Percentiles rank a stretch among this genome's conserved stretches.
Evolutionary conservation across 768 basidiomycete species (phyloP).

Genomic region (Hericium coralloides): DNA sequence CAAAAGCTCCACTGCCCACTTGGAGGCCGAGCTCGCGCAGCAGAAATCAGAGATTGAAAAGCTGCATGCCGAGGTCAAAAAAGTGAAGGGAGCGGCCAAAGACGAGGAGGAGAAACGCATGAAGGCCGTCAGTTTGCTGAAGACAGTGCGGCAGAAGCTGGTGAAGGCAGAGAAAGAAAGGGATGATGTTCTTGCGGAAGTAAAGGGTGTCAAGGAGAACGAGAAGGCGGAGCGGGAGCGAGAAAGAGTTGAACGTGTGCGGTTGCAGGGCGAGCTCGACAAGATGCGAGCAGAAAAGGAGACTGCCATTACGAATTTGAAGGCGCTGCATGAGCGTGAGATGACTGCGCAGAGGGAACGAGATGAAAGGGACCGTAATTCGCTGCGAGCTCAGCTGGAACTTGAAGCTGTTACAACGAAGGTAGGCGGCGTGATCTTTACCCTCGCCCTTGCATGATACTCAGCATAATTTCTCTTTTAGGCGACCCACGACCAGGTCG

Average conservation of each 20-base stretch:
- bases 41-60: constrained; percentile 47
- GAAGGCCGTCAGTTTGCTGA: constrained; percentile 87
- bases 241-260: constrained; percentile 38
- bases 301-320: constrained; percentile 48
- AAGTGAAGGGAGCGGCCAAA: constrained; percentile 53
- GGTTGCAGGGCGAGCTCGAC: constrained; percentile 58
- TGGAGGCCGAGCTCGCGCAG: constrained; percentile 40
- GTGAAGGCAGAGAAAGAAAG: constrained; percentile 93
- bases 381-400: constrained; percentile 64
- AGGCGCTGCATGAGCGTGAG: constrained; percentile 68
- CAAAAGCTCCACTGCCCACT: constrained; percentile 36
- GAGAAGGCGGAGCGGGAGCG: constrained; percentile 45
- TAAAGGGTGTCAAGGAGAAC: constrained; percentile 39
- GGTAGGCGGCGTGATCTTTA: constrained; percentile 29
- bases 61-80: constrained; percentile 56
- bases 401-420: constrained; percentile 66
- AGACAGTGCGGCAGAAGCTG: constrained; percentile 94
- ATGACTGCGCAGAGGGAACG: constrained; percentile 47
- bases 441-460: constrained; percentile 4
- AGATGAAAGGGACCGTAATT: constrained; percentile 65
- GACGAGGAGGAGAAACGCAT: constrained; percentile 97
- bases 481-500: constrained; percentile 62
- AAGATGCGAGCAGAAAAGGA: constrained; percentile 53
- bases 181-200: constrained; percentile 66
- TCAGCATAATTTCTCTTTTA: constrained; percentile 20